Evolutionary conservation across 2,329 filamentous ascomycete species (phyloP), one percentile per base, ranked within the genome.

Genomic region (Davidsoniella australis): DNA sequence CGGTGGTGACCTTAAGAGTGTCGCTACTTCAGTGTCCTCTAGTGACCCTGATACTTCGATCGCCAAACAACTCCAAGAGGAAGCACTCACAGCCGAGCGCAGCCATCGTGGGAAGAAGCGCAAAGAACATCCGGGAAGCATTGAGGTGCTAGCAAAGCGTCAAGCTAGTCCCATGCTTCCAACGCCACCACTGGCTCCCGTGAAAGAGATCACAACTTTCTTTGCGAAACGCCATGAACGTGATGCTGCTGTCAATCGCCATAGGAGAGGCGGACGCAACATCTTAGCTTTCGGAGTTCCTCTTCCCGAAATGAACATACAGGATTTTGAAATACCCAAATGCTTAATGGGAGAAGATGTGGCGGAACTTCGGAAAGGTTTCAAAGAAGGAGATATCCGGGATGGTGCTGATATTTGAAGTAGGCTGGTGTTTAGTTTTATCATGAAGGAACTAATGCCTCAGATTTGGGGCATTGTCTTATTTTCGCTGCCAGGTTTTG

Each of bases 271-370:
- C 45, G 76, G 78, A 41, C 73, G 85, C 45, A 83, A 74, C 47
- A 71, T 80, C 14, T 69, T 82, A 44, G 89, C 88, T 3, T 96
- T 91, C 73, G 89, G 89, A 0, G 75, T 81, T 23, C 74, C 82
- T 0, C 64, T 96, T 17, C 88, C 88, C 1, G 85, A 94, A 12
- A 67, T 82, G 51, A 61, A 68, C 4, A 75, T 84, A 59, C 61
- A 61, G 29, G 84, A 94, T 40, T 96, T 95, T 60, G 70, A 76
- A 51, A 66, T 94, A 47, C 85, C 88, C 0, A 68, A 73, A 5
- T 81, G 57, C 69, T 65, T 38, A 61, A 3, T 12, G 23, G 44
- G 47, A n/a, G 33, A 23, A 37, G 18, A 17, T 36, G 24, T 16
- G 1, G 12, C 12, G 1, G 17, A 18, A 16, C 7, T 16, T 41